Evolutionary conservation across 2,329 filamentous ascomycete genomes (phyloP).

Genomic region (Colletotrichum sp.): DNA sequence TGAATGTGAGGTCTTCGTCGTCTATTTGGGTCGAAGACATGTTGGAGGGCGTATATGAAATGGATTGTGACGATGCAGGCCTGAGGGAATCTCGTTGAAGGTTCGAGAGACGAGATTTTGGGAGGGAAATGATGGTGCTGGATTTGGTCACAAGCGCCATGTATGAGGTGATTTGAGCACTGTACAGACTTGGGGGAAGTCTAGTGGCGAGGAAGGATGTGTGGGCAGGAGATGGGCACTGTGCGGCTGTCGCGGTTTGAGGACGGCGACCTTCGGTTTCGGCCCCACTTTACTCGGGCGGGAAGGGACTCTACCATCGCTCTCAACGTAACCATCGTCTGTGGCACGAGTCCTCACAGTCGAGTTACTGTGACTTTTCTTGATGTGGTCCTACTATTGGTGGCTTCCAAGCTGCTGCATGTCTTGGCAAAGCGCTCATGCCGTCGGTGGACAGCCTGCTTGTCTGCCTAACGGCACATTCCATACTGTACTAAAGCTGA

Average conservation of each 20-base stretch:
- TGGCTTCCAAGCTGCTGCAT: too few species aligned
- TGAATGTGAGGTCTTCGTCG: conserved; percentile 38
- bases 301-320: not conserved
- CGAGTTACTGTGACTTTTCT: too few species aligned
- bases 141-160: conserved; percentile 5
- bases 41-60: not conserved
- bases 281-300: not conserved
- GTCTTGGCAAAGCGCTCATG: too few species aligned
- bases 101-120: not conserved
- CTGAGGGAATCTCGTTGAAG: not conserved
- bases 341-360: too few species aligned
- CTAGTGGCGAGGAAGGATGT: not conserved
- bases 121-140: not conserved
- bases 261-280: not conserved
- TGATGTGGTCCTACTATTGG: too few species aligned
- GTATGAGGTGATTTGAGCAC: not conserved
- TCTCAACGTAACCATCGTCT: too few species aligned
- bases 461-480: too few species aligned
- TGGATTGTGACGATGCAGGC: not conserved
- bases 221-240: not conserved
- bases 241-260: not conserved
- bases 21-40: conserved; percentile 26
- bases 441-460: too few species aligned
- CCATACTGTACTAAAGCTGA: too few species aligned
- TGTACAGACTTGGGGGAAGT: not conserved